Conservation (phyloP, 2,329 filamentous ascomycete species). For the Colletotrichum brevisporum region DNA sequence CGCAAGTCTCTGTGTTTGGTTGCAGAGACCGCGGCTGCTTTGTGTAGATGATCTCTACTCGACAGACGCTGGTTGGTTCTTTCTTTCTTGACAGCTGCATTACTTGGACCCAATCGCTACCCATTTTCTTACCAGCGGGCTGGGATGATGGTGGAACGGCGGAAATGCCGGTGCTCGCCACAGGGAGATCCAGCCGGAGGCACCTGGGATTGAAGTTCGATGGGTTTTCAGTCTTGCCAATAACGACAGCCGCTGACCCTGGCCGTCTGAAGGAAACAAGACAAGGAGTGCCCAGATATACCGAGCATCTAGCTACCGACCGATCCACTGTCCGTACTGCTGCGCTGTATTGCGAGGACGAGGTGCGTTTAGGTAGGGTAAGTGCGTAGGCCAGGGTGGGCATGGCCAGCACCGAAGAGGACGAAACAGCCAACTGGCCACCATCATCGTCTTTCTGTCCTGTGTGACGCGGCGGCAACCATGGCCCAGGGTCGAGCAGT, state of each 20-base stretch:
- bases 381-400: neutral
- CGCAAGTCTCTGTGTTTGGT: neutral
- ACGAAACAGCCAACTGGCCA: conserved; percentile 17
- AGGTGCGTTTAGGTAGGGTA: conserved; percentile 5
- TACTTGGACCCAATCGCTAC: conserved; percentile 11
- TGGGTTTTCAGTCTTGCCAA: conserved; percentile 7
- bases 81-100: conserved; percentile 12
- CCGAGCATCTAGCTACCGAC: conserved; percentile 12
- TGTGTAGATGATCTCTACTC: neutral
- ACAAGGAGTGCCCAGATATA: conserved; percentile 24
- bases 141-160: conserved; percentile 34
- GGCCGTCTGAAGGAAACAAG: conserved; percentile 6
- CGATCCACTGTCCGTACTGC: no score
- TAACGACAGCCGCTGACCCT: conserved; percentile 7
- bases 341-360: conserved; percentile 7
- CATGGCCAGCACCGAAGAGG: neutral
- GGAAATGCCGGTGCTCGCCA: conserved; percentile 38
- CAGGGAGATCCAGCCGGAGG: conserved; percentile 21
- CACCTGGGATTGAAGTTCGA: conserved; percentile 1
- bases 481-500: conserved; percentile 1
- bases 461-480: conserved; percentile 15
- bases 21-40: conserved; percentile 11
- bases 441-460: conserved; percentile 5
- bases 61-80: neutral
- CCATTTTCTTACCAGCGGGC: conserved; percentile 4